Conservation (phyloP, 2,329 filamentous ascomycete species). For the Diplodia seriata region DNA sequence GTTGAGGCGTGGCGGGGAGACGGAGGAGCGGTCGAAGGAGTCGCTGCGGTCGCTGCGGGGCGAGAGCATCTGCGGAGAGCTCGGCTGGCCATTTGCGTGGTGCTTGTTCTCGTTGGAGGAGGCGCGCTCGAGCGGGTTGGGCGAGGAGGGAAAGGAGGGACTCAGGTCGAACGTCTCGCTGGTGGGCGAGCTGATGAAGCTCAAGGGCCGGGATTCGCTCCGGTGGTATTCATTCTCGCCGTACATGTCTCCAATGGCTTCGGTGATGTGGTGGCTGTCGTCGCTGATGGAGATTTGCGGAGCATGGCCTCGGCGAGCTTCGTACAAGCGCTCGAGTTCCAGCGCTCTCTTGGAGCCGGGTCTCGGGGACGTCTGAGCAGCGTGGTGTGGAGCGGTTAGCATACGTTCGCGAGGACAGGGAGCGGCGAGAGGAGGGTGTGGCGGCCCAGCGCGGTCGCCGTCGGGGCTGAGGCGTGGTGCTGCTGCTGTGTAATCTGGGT, state of each 20-base stretch:
- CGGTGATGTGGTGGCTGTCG: conserved; percentile 91
- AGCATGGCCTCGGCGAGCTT: conserved; percentile 63
- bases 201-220: conserved; percentile 71
- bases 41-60: conserved; percentile 34
- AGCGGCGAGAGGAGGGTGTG: conserved; percentile 21
- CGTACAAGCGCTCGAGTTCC: conserved; percentile 57
- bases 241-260: conserved; percentile 91
- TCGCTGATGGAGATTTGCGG: conserved; percentile 78
- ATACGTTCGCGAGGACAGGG: conserved; percentile 31
- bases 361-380: conserved; percentile 23
- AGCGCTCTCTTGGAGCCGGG: conserved; percentile 52
- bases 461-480: conserved; percentile 12
- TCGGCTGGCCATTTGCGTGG: conserved; percentile 33
- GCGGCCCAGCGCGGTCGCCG: conserved; percentile 25
- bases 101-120: conserved; percentile 23
- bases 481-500: conserved; percentile 33
- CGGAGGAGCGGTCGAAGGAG: conserved; percentile 37
- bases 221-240: conserved; percentile 71
- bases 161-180: conserved; percentile 54
- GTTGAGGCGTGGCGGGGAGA: conserved; percentile 51
- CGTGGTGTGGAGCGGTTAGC: conserved; percentile 42
- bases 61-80: conserved; percentile 32
- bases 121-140: conserved; percentile 42
- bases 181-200: conserved; percentile 70
- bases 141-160: conserved; percentile 32